Base-by-base conservation (phyloP, 352 stramenopile genomes). In the Blastocystis sp. region DNA sequence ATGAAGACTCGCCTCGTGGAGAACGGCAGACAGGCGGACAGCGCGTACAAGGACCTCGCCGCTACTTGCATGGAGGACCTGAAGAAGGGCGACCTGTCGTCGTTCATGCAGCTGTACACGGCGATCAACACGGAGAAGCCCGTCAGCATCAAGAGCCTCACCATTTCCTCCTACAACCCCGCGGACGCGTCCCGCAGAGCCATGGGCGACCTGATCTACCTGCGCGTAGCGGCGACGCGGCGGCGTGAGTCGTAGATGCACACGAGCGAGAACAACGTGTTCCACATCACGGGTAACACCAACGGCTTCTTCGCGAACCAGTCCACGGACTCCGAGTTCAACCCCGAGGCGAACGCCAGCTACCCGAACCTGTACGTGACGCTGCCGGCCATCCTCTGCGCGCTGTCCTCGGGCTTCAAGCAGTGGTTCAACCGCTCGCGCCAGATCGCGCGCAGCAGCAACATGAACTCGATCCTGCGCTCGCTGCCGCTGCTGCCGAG, bases 181-280 rank as follows among this genome's bases (percentile, higher is more conserved):
- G 52, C 77, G 19, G 45, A 54, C 1, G 7, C 62, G 42, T 77
- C 62, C 68, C 62, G 77, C 45, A n/a, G 43, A 10, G 62, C 65
- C 24, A 59, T 87, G 62, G 77, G 77, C 38, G 77, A 87, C 24
- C 43, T 87, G n/a, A 78, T 87, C 19, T 87, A 87, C 57, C 77
- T 87, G 24, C 77, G 77, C n/a, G 77, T 87, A 87, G 52, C 52
- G 19, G 3, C 52, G 4, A 38, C 6, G 2, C 10, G 9, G 2
- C 19, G 7, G 40, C 45, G 62, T 78, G 14, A 24, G 10, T 34
- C 34, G 17, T 87, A 87, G 77, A 63, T 87, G 45, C 62, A 74
- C 40, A 87, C 77, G n/a, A 28, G 19, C 3, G 77, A 87, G 65
- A 77, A 87, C 62, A 77, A 77, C 62, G 63, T 87, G 19, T 76